A percentile compares a stretch with the other conserved stretches of the same genome.
These are phyloP conservation scores for Hordeum marinum DNA, from an alignment of 176 grass and related monocot species.

Conservation along the genomic window DNA sequence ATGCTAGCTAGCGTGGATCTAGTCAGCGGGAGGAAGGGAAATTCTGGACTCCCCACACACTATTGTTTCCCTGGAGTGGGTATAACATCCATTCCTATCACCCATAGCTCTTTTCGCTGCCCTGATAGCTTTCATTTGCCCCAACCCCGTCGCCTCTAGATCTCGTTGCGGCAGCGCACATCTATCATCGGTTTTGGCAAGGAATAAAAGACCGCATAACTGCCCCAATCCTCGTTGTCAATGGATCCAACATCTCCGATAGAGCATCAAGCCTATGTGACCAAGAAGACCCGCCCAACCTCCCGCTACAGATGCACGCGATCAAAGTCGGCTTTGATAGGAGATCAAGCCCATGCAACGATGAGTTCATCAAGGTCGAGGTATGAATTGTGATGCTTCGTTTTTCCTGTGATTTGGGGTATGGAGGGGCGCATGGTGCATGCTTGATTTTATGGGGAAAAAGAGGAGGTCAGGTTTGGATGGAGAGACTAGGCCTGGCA, in stretches of 20 bases:
- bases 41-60: not conserved
- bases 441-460: not conserved
- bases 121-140: too few relatives aligned
- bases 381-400: not conserved
- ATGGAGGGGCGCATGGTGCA: not conserved
- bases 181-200: not conserved
- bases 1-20: not conserved
- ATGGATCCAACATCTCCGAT: not conserved
- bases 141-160: not conserved
- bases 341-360: not conserved
- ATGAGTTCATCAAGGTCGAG: not conserved
- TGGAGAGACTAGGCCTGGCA: not conserved
- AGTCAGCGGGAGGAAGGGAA: not conserved
- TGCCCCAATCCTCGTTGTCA: not conserved
- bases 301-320: not conserved
- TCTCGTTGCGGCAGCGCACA: not conserved
- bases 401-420: not conserved
- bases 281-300: too few relatives aligned
- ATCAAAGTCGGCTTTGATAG: not conserved
- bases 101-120: not conserved
- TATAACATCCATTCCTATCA: not conserved
- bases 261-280: not conserved
- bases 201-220: not conserved
- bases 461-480: not conserved
- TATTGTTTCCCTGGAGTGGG: not conserved